Conservation (phyloP, 805 yeast genomes). For the Metschnikowia kofuensis region DNA sequence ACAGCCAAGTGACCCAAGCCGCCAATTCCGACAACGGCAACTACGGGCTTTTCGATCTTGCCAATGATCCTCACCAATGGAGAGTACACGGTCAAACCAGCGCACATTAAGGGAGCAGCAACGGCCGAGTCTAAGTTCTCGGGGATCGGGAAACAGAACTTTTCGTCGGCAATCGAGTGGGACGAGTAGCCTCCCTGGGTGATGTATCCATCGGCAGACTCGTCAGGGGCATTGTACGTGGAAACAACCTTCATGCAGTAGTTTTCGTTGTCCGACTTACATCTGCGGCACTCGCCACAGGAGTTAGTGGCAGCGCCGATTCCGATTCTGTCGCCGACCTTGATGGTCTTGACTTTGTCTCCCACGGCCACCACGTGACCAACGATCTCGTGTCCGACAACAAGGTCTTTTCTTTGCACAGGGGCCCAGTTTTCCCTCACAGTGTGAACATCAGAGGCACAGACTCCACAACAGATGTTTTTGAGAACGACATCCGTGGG, state of each 20-base stretch:
- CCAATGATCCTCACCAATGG: slow-evolving; percentile 53
- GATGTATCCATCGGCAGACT: slow-evolving; percentile 42
- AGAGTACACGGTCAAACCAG: slow-evolving; percentile 70
- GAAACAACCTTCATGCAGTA: slow-evolving; percentile 44
- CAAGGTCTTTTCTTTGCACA: slow-evolving; percentile 24
- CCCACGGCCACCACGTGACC: slow-evolving; percentile 44
- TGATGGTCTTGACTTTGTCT: slow-evolving; percentile 13
- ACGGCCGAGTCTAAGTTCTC: slow-evolving; percentile 45
- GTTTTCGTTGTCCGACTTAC: slow-evolving; percentile 33
- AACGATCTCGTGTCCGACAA: slow-evolving; percentile 66
- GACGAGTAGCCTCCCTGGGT: slow-evolving; percentile 68
- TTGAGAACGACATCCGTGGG: slow-evolving; percentile 25
- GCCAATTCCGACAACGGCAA: slow-evolving; percentile 62
- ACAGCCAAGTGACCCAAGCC: slow-evolving; percentile 58
- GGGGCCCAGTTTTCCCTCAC: slow-evolving; percentile 18
- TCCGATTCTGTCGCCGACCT: slow-evolving; percentile 21
- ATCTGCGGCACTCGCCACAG: slow-evolving; percentile 50
- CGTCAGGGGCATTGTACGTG: slow-evolving; percentile 52
- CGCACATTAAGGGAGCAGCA: slow-evolving; percentile 76
- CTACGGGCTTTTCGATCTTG: slow-evolving; percentile 22
- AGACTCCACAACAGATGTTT: slow-evolving; percentile 22
- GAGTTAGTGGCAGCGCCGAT: slow-evolving; percentile 16
- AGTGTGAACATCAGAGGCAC: slow-evolving; percentile 19
- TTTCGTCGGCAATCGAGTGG: slow-evolving; percentile 61
- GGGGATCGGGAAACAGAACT: slow-evolving; percentile 64